Percentiles rank a stretch among this genome's conserved stretches.
phyloP scores from a whole-genome alignment of 2,329 filamentous ascomycete genomes.

The Arthrinium puccinioides region DNA sequence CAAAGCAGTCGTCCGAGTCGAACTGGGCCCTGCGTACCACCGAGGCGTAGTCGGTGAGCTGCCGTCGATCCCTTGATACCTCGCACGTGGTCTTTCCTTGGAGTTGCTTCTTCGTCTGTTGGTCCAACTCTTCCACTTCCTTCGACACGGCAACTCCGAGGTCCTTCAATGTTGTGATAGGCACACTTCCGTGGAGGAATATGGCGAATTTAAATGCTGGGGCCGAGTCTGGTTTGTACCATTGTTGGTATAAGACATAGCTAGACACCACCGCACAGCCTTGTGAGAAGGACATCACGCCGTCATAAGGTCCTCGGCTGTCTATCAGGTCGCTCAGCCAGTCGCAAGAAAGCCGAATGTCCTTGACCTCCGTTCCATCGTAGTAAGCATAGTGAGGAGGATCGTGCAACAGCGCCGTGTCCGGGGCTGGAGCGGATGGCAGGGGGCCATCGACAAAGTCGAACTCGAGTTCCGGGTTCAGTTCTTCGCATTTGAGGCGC shows the following conservation, averaged over 20 bases:
- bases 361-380: slow-evolving; percentile 11
- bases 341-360: slow-evolving; percentile 25
- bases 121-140: slow-evolving; percentile 18
- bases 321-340: slow-evolving; percentile 27
- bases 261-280: slow-evolving; percentile 29
- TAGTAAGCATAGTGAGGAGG: slow-evolving; percentile 9
- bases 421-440: slow-evolving; percentile 2
- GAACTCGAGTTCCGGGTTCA: slow-evolving; percentile 6
- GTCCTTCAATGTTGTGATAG: slow-evolving; percentile 25
- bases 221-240: slow-evolving; percentile 19
- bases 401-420: slow-evolving; percentile 7
- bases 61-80: slow-evolving; percentile 7
- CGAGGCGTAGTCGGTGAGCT: slow-evolving; percentile 10
- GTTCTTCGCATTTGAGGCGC: slow-evolving; percentile 2
- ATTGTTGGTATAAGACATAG: slow-evolving; percentile 30
- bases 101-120: slow-evolving; percentile 13
- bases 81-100: slow-evolving; percentile 6
- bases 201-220: slow-evolving; percentile 30
- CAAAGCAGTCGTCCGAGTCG: slow-evolving; percentile 23
- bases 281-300: slow-evolving; percentile 16
- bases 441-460: slow-evolving; percentile 15
- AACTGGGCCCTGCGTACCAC: slow-evolving; percentile 15
- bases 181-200: slow-evolving; percentile 31
- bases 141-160: slow-evolving; percentile 25
- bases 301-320: slow-evolving; percentile 17